Base-by-base conservation (phyloP, 257 asterid genomes). In the Solanum tacnaense region DNA sequence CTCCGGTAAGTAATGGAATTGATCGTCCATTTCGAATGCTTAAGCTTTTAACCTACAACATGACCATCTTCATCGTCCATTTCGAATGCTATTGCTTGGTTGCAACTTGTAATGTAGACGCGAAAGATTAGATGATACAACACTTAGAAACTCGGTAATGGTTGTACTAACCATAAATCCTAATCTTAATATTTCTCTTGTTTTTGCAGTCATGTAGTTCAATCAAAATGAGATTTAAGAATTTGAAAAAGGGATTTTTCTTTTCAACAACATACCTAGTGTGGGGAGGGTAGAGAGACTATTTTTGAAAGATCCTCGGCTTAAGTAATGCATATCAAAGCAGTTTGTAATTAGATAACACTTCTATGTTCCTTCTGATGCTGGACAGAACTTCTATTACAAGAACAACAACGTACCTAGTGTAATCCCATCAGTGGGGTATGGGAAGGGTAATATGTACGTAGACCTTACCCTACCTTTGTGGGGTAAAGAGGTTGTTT, bases 1-100 rank as follows among this genome's bases (percentile, higher is more conserved):
- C 98, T 81, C 93, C 94, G 93, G 99, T 97, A 94, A 94, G 98
- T 12, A 92, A 68, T 84, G 88, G 73, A 38, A 38, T 87, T 60
- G 67, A 56, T 75, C n/a, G n/a, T n/a, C n/a, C n/a, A n/a, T n/a
- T n/a, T n/a, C n/a, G n/a, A n/a, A 78, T 36, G 39, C 84, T 41
- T 83, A 79, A 56, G 60, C 58, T 49, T 86, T 38, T 84, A 74
- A 1, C 27, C 87, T 74, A 16, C 83, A 78, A 11, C 32, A 39
- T 39, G 16, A 41, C 36, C 71, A 31, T 44, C n/a, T 70, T 35
- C 72, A n/a, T 32, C 67, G 12, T 39, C 36, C 36, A 7, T 31
- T 15, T 20, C 8, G 23, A 67, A 16, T 85, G 81, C 29, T 38
- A 67, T 7, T 38, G 65, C 67, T 67, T 39, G 31, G 67, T 85